Evolutionary conservation across 208 protist genomes (phyloP).

Genomic region (Zelonia costaricensis): DNA sequence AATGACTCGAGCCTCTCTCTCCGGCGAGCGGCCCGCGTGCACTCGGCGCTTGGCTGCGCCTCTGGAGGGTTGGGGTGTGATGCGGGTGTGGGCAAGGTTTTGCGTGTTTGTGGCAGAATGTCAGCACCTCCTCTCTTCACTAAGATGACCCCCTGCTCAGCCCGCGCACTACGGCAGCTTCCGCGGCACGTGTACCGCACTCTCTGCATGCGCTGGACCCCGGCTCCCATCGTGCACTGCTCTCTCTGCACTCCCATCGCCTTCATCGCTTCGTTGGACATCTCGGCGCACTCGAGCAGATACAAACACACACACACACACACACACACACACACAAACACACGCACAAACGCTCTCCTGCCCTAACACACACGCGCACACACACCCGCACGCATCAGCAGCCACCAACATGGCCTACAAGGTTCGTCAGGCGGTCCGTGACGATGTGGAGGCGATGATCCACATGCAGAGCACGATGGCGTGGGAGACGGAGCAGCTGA

Average conservation of each 20-base stretch:
- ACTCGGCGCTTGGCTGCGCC: no score
- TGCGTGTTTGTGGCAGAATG: no score
- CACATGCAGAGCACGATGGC: conserved; percentile 59
- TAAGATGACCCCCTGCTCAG: no score
- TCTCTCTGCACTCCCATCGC: not conserved
- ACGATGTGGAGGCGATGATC: conserved; percentile 50
- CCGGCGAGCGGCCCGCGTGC: no score
- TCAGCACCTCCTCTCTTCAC: no score
- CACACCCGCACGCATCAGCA: not conserved
- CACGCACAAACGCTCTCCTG: not conserved
- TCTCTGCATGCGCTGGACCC: no score
- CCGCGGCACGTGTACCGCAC: no score
- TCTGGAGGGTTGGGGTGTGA: no score
- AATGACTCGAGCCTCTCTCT: no score
- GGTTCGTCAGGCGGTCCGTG: conserved; percentile 17
- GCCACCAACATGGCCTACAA: conserved; percentile 22
- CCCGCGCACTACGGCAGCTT: no score
- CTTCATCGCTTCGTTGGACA: not conserved
- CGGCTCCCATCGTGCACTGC: no score
- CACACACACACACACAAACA: not conserved
- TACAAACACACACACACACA: not conserved
- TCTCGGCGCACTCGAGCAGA: not conserved
- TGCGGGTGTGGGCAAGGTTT: no score
- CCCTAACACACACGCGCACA: not conserved
- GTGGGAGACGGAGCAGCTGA: conserved; percentile 52